phyloP scores from a whole-genome alignment of 345 rosid genomes.

The Hypericum androsaemum region DNA sequence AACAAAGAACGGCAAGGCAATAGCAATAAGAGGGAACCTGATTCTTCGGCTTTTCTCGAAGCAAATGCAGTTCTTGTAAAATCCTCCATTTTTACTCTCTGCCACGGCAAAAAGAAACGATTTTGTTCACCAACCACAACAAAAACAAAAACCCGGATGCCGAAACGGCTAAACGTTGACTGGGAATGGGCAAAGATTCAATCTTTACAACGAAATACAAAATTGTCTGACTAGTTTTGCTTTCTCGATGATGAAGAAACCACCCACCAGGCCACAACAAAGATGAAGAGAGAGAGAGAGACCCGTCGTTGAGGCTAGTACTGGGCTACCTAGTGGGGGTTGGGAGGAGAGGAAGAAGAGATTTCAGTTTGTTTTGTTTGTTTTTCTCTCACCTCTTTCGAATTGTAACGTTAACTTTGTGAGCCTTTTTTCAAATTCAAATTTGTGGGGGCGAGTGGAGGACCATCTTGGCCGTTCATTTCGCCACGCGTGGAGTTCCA shows the following conservation, averaged over 20 bases:
- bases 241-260: no score
- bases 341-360: background rate
- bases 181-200: no score
- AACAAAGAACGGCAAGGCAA: background rate
- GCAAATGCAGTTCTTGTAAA: conserved; percentile 49
- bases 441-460: background rate
- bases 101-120: conserved; percentile 13
- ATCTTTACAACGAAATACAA: no score
- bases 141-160: background rate
- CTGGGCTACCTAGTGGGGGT: no score
- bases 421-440: conserved; percentile 2
- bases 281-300: no score
- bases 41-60: conserved; percentile 90
- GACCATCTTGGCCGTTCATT: background rate
- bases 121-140: conserved; percentile 14
- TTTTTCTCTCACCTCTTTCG: background rate
- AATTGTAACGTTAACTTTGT: conserved; percentile 1
- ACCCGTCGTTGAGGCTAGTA: no score
- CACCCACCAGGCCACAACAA: no score
- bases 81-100: conserved; percentile 36
- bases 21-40: conserved; percentile 27
- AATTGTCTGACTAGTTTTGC: no score
- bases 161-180: no score
- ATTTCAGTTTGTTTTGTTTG: background rate
- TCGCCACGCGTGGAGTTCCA: background rate